Conservation (phyloP, 129 eudicot species). For the Flaveria sonorensis region DNA sequence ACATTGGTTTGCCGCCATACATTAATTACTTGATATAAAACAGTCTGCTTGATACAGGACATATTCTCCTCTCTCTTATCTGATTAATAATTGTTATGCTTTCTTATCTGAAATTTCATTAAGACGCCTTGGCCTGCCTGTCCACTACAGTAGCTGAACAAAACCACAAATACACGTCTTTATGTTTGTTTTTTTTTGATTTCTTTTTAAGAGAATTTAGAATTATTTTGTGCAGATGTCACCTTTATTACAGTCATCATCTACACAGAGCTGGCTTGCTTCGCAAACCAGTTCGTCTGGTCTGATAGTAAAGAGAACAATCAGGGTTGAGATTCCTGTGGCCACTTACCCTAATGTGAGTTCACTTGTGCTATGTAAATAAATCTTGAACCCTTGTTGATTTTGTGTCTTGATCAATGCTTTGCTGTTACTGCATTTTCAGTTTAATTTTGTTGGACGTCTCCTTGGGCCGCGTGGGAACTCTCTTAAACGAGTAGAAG, state of each 20-base stretch:
- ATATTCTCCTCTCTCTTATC: slow-evolving; percentile 7
- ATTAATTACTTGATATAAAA: slow-evolving; percentile 7
- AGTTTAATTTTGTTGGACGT: slow-evolving; percentile 98
- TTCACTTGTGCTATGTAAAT: slow-evolving; percentile 4
- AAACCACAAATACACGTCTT: slow-evolving; percentile 7
- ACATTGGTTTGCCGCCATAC: slow-evolving; percentile 39
- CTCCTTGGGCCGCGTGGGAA: slow-evolving; percentile 98
- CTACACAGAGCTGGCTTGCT: slow-evolving; percentile 92
- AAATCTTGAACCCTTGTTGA: background rate
- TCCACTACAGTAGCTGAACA: slow-evolving; percentile 19
- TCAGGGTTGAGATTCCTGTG: slow-evolving; percentile 94
- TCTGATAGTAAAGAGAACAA: slow-evolving; percentile 84
- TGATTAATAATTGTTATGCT: slow-evolving; percentile 21
- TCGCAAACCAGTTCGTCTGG: slow-evolving; percentile 92
- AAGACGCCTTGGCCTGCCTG: slow-evolving; percentile 28
- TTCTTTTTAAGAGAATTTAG: slow-evolving; percentile 30
- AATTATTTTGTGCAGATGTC: slow-evolving; percentile 71
- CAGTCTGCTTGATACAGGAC: background rate
- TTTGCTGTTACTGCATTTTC: slow-evolving; percentile 28
- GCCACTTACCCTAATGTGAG: slow-evolving; percentile 82
- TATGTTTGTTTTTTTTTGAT: background rate
- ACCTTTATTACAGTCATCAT: slow-evolving; percentile 70
- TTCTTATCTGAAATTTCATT: background rate
- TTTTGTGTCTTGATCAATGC: slow-evolving; percentile 5
- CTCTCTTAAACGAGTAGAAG: slow-evolving; percentile 98